Base-by-base conservation (phyloP, 2,329 filamentous ascomycete species). In the Aspergillus ibericus region DNA sequence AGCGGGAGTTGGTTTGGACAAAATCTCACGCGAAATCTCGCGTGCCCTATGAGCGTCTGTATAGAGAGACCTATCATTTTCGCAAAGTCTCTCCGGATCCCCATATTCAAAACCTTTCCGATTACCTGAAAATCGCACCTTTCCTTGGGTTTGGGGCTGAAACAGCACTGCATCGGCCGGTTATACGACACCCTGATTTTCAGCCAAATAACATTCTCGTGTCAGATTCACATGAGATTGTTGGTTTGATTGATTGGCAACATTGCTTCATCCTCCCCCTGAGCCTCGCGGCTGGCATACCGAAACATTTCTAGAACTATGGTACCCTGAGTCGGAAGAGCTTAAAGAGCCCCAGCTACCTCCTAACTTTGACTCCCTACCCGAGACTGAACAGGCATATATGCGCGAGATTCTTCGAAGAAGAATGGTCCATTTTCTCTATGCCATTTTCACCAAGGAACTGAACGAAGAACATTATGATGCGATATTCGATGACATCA, bases 221-320 rank as follows among this genome's bases (percentile, higher is more conserved):
- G 2, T 63, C 63, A 18, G 50, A 71, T 8, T 57, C 70, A 35
- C 64, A 68, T 49, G 69, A 72, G 9, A 72, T 79, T 22, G 66
- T 65, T 27, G 59, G 73, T 27, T 60, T 80, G 1, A 77, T 79
- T 32, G 76, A 80, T 58, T 80, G 76, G 77, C 75, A 80, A 61
- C 69, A 78, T 61, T 65, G 65, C 44, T 47, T 67, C 3, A 63
- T 71, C 20, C 69, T 77, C n/a, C 77, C 75, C 2, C 70, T 72
- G 10, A 72, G 76, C 49, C 65, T 77, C 5, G 65, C 68, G 8
- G 68, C 72, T 35, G 72, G 73, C 2, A 76, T 81, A 47, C 77
- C 77, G 22, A 66, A 66, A 4, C 61, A 62, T 27, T 75, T 80
- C 58, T 70, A 78, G 59, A 79, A 80, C 56, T 78, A 76, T 53